Evolutionary conservation across 345 rosid genomes (phyloP), one percentile per base, ranked within the genome.

Genomic region (Odontarrhena argentea): DNA sequence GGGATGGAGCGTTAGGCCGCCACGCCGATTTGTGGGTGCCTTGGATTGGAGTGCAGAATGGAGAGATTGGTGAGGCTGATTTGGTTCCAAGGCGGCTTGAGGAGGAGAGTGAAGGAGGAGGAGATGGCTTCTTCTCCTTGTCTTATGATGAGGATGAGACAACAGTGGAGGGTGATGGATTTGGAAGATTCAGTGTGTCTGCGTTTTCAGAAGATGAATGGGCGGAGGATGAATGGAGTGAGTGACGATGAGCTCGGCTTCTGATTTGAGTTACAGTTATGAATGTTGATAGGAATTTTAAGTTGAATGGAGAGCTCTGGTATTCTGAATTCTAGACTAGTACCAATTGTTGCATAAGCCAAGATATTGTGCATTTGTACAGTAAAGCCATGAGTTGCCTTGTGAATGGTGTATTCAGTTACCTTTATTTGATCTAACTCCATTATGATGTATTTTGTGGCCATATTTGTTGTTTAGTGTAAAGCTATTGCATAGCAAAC

Each of bases 1-100:
- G 68, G 52, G 85, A 81, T 46, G 77, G 88, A 43, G 91, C 82
- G 10, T 69, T 87, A 59, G 98, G 96, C 15, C 37, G 88, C 68
- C 81, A 84, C 43, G 95, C 95, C 0, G 97, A 88, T 77, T 76
- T 88, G 82, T 93, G 97, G 97, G 86, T 90, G 32, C 91, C 96
- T 0, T 93, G 97, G 98, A 71, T 47, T 59, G 91, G 77, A 51
- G 89, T 93, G 52, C 87, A 93, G 82, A 85, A 83, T 67, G 96
- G 95, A 56, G 87, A 83, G 69, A 67, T 90, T 26, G 69, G 63
- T 2, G 89, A 85, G 80, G 67, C 83, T 45, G 95, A 93, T 82
- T 83, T 90, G 82, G 75, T 86, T 57, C 87, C 88, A 72, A 70
- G 50, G 13, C 74, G 47, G 47, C 51, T 70, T 41, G 84, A 77